Evolutionary conservation across 2,329 filamentous ascomycete species (phyloP), one percentile per base, ranked within the genome.

Genomic region (Colletotrichum trifolii): DNA sequence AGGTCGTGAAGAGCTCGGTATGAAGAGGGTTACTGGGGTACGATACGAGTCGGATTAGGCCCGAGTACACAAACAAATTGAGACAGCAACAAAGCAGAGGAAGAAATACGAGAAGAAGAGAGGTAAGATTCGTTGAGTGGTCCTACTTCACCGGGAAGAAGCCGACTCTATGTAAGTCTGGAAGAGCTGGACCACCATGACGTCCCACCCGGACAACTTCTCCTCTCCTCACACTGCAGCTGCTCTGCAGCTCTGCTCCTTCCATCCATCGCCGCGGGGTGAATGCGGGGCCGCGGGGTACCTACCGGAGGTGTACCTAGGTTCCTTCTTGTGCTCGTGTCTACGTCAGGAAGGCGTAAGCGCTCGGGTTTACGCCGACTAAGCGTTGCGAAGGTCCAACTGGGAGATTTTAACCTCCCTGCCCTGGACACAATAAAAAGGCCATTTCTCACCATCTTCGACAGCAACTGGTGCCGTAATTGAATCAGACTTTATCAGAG

Each of bases 131-230:
- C 4, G 25, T 25, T 25, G 25, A 25, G 25, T 25, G 25, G 25
- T 25, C 4, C 25, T 25, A 35, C 35, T 50, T 6, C 62, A 39
- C 36, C 53, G 52, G 46, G 50, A 46, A 50, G 47, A 53, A 50
- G 38, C 60, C 58, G 62, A 65, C 46, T 38, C 62, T 62, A 65
- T 57, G 58, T 65, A 62, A 62, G 58, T 65, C 62, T 58, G 62
- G 62, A 38, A 13, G 10, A 39, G 50, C 17, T 45, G 39, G 39
- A 56, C 13, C 25, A 56, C 58, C 52, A 53, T 56, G 58, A 62
- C 58, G 52, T 47, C 35, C 52, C 62, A 47, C 58, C 40, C 45
- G 50, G 48, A 47, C 54, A 9, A 6, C 47, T 39, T 25, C 43
- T 50, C 54, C 43, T 25, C 43, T 50, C 54, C 43, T 49, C 43